Evolutionary conservation across 2,329 filamentous ascomycete genomes (phyloP), one percentile per base, ranked within the genome.

Genomic region (Paracoccidioides lutzii): DNA sequence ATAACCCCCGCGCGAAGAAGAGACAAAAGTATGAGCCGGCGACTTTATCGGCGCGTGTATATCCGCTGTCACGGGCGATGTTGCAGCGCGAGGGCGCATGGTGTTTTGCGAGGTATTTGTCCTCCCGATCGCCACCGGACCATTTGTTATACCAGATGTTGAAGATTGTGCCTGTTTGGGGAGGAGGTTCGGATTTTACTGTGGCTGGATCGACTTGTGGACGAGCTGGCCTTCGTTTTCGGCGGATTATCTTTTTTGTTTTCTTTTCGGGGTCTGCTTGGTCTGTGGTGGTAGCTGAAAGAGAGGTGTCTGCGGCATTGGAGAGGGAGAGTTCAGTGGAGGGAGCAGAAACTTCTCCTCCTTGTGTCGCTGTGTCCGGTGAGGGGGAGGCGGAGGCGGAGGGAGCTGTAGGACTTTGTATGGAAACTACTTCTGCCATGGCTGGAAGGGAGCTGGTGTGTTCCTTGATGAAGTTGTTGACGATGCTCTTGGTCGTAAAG

Each of bases 141-240:
- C 91, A 97, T 73, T 96, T 97, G 76, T 95, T 96, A 75, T 96
- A 95, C 91, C 90, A 96, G 66, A 95, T 94, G 72, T 98, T 98
- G 79, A 93, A 98, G 57, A 90, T 89, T 0, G 88, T 95, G 54
- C 93, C 93, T 0, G 91, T 97, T 66, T 97, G 90, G 1, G 88
- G 87, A 14, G 90, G 89, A 3, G 88, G 86, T 64, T 95, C 89
- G 38, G 85, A 85, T 64, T 86, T 88, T 73, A 95, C 81, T 45
- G 84, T 84, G 43, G 85, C 83, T 1, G 90, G 83, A 66, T 98
- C 93, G 65, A 96, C 85, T 74, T 98, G 93, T 0, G 87, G 86
- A 57, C 91, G 83, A 49, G 93, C 93, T 37, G 93, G 93, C 42
- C 90, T 81, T 66, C 87, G 85, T 77, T 95, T 96, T 69, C 88